phyloP scores from a whole-genome alignment of 2,329 filamentous ascomycete species.

The Aaosphaeria pasadenensis region DNA sequence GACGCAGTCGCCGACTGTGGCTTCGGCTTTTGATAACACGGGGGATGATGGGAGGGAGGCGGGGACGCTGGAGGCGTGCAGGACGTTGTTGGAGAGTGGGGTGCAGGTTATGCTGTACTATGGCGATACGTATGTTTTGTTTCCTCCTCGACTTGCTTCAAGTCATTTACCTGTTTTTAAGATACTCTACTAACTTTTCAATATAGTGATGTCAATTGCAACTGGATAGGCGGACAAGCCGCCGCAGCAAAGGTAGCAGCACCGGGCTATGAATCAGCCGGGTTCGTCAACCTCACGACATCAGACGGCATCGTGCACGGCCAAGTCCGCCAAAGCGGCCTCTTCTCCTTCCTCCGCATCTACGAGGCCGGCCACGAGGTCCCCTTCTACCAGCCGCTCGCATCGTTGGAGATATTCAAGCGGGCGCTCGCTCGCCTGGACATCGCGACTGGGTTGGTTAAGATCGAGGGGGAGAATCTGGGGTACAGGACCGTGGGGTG shows the following conservation, averaged over 20 bases:
- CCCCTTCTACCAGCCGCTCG: constrained; percentile 55
- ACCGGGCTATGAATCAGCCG: constrained; percentile 42
- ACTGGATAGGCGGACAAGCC: constrained; percentile 45
- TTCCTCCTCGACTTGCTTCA: too few relatives aligned
- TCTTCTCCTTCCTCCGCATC: constrained; percentile 51
- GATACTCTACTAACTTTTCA: not conserved
- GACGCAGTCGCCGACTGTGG: constrained; percentile 43
- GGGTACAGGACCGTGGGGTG: constrained; percentile 34
- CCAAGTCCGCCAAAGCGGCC: constrained; percentile 51
- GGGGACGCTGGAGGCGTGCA: constrained; percentile 41
- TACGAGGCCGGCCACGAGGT: constrained; percentile 51
- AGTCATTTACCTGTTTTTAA: not conserved
- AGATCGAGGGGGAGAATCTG: constrained; percentile 7
- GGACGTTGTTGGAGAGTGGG: constrained; percentile 37
- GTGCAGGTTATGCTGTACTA: constrained; percentile 44
- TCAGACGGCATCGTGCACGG: constrained; percentile 50
- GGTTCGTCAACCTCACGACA: constrained; percentile 48
- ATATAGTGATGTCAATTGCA: constrained; percentile 45
- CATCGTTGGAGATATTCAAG: constrained; percentile 49
- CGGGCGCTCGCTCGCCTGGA: constrained; percentile 48
- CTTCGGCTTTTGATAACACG: constrained; percentile 44
- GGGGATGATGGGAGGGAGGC: constrained; percentile 50
- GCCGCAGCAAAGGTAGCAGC: constrained; percentile 41
- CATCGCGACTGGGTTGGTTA: constrained; percentile 47
- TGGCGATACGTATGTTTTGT: constrained; percentile 41